A percentile compares a stretch with the other conserved stretches of the same genome.
These are phyloP conservation scores for Meyerozyma smithsonii DNA, from an alignment of 1,139 yeast species.

Conservation along the genomic window DNA sequence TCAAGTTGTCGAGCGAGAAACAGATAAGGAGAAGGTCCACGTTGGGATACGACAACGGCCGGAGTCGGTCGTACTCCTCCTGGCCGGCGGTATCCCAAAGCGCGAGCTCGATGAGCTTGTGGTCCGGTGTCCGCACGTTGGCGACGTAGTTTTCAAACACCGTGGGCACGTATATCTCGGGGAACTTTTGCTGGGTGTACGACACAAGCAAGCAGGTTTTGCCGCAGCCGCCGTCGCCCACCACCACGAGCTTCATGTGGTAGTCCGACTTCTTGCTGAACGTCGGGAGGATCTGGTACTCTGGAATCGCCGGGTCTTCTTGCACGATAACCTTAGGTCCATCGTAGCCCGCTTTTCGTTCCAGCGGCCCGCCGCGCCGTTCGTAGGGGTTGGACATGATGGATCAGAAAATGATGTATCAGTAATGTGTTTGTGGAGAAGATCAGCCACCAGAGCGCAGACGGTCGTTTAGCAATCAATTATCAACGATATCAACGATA, in stretches of 20 bases:
- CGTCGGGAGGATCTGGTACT: conserved; percentile 28
- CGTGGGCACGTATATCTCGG: conserved; percentile 79
- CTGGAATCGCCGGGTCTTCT: conserved; percentile 38
- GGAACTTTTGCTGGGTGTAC: conserved; percentile 77
- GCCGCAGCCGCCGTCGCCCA: conserved; percentile 96
- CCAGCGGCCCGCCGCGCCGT: conserved; percentile 6
- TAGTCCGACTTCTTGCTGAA: conserved; percentile 31
- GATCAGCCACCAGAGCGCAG: too few relatives aligned
- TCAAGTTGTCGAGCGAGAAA: conserved; percentile 62
- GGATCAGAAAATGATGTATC: too few relatives aligned
- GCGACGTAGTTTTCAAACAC: conserved; percentile 83
- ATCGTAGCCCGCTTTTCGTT: conserved; percentile 14
- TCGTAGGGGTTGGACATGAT: conserved; percentile 3
- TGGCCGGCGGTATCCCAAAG: conserved; percentile 96
- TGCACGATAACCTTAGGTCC: conserved; percentile 30
- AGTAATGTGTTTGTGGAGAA: too few relatives aligned
- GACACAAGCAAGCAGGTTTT: conserved; percentile 81
- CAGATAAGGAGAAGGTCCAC: conserved; percentile 73
- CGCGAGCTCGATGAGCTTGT: conserved; percentile 58
- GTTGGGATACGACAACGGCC: conserved; percentile 83
- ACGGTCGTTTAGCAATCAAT: too few relatives aligned
- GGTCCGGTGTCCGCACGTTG: conserved; percentile 51
- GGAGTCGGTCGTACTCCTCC: conserved; percentile 80
- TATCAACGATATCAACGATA: too few relatives aligned
- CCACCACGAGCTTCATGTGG: conserved; percentile 70